Evolutionary conservation across 1,284 basidiomycete genomes (phyloP), one percentile per base, ranked within the genome.

Genomic region (Taiwanofungus camphoratus): DNA sequence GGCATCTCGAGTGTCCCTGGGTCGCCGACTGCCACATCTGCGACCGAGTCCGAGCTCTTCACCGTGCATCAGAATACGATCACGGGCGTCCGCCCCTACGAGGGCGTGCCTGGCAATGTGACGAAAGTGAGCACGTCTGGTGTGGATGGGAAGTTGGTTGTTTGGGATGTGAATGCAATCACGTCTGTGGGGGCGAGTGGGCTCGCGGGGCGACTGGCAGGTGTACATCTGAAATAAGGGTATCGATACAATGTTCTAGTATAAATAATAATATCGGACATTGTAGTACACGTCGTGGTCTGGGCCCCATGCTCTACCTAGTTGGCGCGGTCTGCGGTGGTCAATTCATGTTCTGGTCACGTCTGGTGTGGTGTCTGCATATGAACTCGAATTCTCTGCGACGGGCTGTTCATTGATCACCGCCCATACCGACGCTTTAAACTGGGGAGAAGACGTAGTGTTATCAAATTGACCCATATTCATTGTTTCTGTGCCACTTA

Each of bases 61-160:
- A 99, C 95, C 3, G 79, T 96, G 32, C 96, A 99, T 65, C 95
- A 98, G 73, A 99, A 99, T 70, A 96, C 94, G 32, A 98, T 99
- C 66, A 98, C 93, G n/a, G 85, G 74, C 53, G 73, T 96, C 36
- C 73, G 91, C 44, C 69, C 87, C 20, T 95, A 90, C 56, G 83
- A 85, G 48, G 76, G 74, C 49, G 69, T 63, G 0, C 61, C 68
- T 2, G 77, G 72, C 16, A 79, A 74, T 3, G 84, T 97, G 5
- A 73, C 69, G 36, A 77, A 77, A 54, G 84, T 99, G 45, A 92
- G 87, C 60, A 97, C 94, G 13, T 86, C 82, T n/a, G 96, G 93
- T 7, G 89, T 94, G 21, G 96, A 99, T 66, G 96, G 96, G 4
- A 86, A 86, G 56, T 68, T 99, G 47, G 92, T 95, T 20, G 74